Evolutionary conservation across 495 filamentous ascomycete species (phyloP), one percentile per base, ranked within the genome.

Genomic region (Talaromyces ruber): DNA sequence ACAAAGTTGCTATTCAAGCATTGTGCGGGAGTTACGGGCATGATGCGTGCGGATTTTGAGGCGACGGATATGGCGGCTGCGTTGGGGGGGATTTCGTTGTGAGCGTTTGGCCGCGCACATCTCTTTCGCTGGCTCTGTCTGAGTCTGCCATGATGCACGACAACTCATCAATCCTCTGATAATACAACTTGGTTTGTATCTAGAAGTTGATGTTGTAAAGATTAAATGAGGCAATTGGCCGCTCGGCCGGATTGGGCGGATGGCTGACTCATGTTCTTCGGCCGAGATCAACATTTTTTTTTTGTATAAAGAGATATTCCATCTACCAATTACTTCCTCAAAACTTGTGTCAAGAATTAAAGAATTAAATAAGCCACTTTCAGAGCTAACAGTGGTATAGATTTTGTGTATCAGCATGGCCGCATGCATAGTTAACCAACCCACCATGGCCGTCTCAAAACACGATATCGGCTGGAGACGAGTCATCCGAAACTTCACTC

Each of bases 401-500:
- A 29, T 18, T 28, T 25, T 21, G 14, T 34, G 29, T n/a, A n/a
- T 6, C 54, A 57, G 16, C 2, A 57, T 57, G 54, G 29, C 14
- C 14, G 6, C 34, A 39, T 39, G 34, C 16, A 30, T 18, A 18
- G 3, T 12, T 18, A 5, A 22, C 6, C 4, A 57, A 34, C 29
- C 28, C 4, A n/a, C 28, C 16, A 22, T 62, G 5, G 14, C 54
- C 26, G 16, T 57, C 22, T 62, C 24, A 25, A 67, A 64, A 28
- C 59, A 65, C 21, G 65, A 67, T 21, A 34, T 53, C 22, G 72
- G 74, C 25, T 76, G 71, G 67, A 64, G 71, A 47, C 67, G 65
- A 56, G 50, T 74, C 8, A 66, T 75, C 18, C 65, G 71, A 24
- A 75, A 76, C 62, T 76, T 76, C 51, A 75, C 71, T 9, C 74